Base-by-base conservation (phyloP, 306 rosid species). In the Coriaria nepalensis region DNA sequence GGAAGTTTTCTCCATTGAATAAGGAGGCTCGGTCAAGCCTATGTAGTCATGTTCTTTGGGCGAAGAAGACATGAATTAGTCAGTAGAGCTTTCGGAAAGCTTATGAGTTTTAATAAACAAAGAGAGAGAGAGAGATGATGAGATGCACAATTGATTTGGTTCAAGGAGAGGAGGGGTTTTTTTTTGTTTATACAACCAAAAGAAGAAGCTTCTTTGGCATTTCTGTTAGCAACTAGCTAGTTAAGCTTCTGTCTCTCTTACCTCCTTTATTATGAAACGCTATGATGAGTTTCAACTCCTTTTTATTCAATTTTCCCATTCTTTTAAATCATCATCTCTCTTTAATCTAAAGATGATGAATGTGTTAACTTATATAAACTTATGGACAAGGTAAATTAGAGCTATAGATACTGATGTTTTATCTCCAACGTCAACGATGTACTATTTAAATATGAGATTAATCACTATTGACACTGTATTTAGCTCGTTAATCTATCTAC, bases 31-130 rank as follows among this genome's bases (percentile, higher is more conserved):
- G 55, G 77, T 37, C 48, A 79, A 71, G 68, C 84, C 87, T 73
- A 79, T 82, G 84, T 82, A 82, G 55, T 78, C 86, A 72, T 78
- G 94, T 57, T 76, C 84, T 8, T 74, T 69, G 35, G 81, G 77
- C 63, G 13, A 61, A 74, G 90, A 75, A 88, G 81, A 81, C 56
- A 80, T 64, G 62, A 47, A n/a, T n/a, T n/a, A 61, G 54, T 20
- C 29, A 20, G 29, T 20, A 20, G 29, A 3, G 29, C 29, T 20
- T 20, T 20, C 29, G 29, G 29, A 20, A 20, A 42, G 41, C 39
- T 63, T 11, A 29, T 29, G 35, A 49, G 7, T 13, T 7, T 13
- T 13, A 13, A 37, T 50, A 45, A 38, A 54, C 51, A 32, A 20
- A 55, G 63, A 63, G 43, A 38, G 36, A 47, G 67, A 55, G 42